phyloP scores from a whole-genome alignment of 768 basidiomycete species.

The Naganishia randhawae region DNA sequence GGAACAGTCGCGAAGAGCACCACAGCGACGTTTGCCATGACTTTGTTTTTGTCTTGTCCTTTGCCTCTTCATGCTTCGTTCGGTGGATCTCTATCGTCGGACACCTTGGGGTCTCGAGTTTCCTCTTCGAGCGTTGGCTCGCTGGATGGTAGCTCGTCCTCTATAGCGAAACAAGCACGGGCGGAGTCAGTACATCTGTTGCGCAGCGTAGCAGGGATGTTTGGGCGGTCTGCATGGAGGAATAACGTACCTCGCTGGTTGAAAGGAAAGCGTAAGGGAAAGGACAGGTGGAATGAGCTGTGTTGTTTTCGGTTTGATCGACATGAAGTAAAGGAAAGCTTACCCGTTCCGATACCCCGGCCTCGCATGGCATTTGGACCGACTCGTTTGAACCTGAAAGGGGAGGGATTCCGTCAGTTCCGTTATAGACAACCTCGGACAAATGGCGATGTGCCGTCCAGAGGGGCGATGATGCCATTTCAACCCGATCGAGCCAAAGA shows the following conservation, averaged over 20 bases:
- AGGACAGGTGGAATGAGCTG: not conserved
- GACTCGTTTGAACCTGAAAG: conserved; percentile 89
- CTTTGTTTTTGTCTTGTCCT: not conserved
- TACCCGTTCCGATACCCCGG: conserved; percentile 85
- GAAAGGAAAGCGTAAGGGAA: not conserved
- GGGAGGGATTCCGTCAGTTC: no score
- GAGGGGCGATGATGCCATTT: no score
- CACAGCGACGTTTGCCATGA: no score
- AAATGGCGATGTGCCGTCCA: no score
- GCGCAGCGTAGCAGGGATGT: not conserved
- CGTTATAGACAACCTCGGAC: no score
- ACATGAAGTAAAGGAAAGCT: not conserved
- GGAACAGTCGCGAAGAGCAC: no score
- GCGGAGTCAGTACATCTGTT: not conserved
- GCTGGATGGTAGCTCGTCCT: conserved; percentile 32
- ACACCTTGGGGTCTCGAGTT: conserved; percentile 27
- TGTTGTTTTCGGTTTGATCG: not conserved
- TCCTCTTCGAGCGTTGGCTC: conserved; percentile 29
- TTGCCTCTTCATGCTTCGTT: not conserved
- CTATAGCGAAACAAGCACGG: not conserved
- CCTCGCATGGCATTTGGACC: conserved; percentile 98
- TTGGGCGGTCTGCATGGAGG: not conserved
- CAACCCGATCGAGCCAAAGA: conserved; percentile 29
- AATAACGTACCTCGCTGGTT: not conserved
- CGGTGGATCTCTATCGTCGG: conserved; percentile 24